Base-by-base conservation (phyloP, 768 basidiomycete genomes). In the Rhodotorula toruloides region DNA sequence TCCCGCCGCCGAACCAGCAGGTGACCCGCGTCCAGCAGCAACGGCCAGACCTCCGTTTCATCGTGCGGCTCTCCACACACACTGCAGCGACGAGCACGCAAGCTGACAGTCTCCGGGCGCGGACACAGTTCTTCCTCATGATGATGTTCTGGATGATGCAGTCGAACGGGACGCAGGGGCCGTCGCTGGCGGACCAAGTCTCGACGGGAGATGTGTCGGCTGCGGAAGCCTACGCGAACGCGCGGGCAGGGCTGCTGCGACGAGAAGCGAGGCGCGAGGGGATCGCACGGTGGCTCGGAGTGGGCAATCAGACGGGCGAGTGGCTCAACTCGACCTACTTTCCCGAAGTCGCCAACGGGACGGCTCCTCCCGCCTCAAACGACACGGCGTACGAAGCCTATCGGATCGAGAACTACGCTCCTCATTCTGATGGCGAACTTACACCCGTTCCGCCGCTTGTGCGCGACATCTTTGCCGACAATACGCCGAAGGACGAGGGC, bases 271-370 rank as follows among this genome's bases (percentile, higher is more conserved):
- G 60, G 3, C 32, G 36, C 8, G 55, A 61, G 42, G 60, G 60
- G 5, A 49, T 67, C 55, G 60, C 60, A 21, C 31, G 58, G 8
- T 67, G 65, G 65, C 50, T 61, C 36, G 65, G 58, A 3, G 29
- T 13, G 0, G 19, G 36, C 19, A 56, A 67, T 54, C 42, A 55
- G 37, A 27, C 36, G 5, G 31, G 42, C 3, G 54, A 36, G 0
- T 67, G 43, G 43, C 49, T 67, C 40, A 55, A 53, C 37, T 67
- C 65, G 49, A 54, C 55, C 17, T 49, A 40, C 44, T 67, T 36
- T n/a, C 65, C 65, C 8, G 27, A 53, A 21, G 25, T 56, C 22
- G 61, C 60, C 27, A 62, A 62, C 55, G 49, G 49, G 1, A 46
- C 55, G 1, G 54, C 54, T 29, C 27, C 54, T 21, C 22, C 19